A percentile compares a stretch with the other conserved stretches of the same genome.
phyloP scores from a whole-genome alignment of 768 basidiomycete genomes.

The Leccinum obscurum region DNA sequence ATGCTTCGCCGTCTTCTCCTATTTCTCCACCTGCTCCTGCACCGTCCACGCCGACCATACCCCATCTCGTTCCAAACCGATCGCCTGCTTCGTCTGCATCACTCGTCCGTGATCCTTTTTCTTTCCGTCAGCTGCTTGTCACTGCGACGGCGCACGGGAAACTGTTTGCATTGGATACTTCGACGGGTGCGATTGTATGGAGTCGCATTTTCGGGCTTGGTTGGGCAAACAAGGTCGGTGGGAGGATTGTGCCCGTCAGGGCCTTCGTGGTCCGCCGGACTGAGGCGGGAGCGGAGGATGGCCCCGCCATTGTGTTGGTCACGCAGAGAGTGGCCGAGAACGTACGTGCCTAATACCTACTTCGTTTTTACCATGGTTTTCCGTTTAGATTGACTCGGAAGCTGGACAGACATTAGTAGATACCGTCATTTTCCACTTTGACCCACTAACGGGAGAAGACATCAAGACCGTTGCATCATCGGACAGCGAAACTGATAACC shows the following conservation, averaged over 20 bases:
- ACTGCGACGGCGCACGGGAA: slow-evolving; percentile 71
- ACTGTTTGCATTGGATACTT: slow-evolving; percentile 79
- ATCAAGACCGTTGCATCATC: slow-evolving; percentile 29
- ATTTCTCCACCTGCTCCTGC: slow-evolving; percentile 22
- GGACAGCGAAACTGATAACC: neutral
- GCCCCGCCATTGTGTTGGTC: slow-evolving; percentile 53
- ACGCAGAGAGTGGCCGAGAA: slow-evolving; percentile 62
- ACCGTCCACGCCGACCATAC: slow-evolving; percentile 15
- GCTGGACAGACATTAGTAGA: slow-evolving; percentile 55
- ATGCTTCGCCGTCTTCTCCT: slow-evolving; percentile 47
- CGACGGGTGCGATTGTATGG: slow-evolving; percentile 79
- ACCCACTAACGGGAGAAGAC: slow-evolving; percentile 80
- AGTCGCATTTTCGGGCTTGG: slow-evolving; percentile 73
- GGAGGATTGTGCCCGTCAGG: slow-evolving; percentile 55
- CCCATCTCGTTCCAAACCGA: slow-evolving; percentile 18
- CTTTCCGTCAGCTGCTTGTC: slow-evolving; percentile 83
- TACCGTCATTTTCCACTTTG: slow-evolving; percentile 74
- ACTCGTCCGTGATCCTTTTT: slow-evolving; percentile 74
- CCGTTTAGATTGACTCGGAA: slow-evolving; percentile 8
- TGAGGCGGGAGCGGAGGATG: slow-evolving; percentile 26
- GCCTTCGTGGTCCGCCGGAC: slow-evolving; percentile 48
- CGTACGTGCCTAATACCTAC: slow-evolving; percentile 39
- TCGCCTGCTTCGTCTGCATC: slow-evolving; percentile 35
- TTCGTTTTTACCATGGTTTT: neutral
- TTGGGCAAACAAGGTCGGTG: slow-evolving; percentile 60